phyloP scores from a whole-genome alignment of 2,329 filamentous ascomycete genomes.

The Fusarium sp. region DNA sequence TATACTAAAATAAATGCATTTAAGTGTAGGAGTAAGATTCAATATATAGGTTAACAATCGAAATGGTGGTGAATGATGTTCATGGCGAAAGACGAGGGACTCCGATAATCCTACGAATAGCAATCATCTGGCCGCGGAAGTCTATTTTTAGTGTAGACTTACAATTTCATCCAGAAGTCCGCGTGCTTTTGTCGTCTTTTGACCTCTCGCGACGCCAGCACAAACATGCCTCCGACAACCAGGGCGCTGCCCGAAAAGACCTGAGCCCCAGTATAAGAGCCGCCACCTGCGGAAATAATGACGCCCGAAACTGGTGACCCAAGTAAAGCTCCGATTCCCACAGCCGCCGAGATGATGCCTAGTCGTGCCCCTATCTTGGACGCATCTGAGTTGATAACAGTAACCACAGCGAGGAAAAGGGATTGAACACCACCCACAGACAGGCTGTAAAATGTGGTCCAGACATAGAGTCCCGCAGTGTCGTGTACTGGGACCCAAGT shows the following conservation, averaged over 20 bases:
- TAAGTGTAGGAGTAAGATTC: accelerated
- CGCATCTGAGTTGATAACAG: neutral
- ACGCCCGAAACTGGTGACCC: neutral
- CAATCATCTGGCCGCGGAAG: neutral
- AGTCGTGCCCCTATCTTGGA: neutral
- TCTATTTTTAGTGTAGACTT: neutral
- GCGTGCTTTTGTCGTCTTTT: neutral
- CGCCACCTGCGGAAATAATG: neutral
- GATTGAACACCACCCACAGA: neutral
- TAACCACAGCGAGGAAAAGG: neutral
- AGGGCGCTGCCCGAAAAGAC: neutral
- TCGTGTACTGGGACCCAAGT: neutral
- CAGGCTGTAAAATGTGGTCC: neutral
- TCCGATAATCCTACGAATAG: neutral
- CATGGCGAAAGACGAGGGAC: neutral
- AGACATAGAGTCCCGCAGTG: neutral
- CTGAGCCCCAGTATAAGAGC: neutral
- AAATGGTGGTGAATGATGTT: neutral
- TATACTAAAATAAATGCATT: neutral
- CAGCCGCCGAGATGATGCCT: conserved; percentile 1
- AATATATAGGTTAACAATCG: too few species aligned
- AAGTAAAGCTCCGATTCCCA: neutral
- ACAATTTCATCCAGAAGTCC: neutral
- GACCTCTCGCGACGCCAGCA: neutral
- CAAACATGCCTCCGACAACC: neutral